Conservation (phyloP, 257 asterid genomes). For the Thymus mandschuricus region DNA sequence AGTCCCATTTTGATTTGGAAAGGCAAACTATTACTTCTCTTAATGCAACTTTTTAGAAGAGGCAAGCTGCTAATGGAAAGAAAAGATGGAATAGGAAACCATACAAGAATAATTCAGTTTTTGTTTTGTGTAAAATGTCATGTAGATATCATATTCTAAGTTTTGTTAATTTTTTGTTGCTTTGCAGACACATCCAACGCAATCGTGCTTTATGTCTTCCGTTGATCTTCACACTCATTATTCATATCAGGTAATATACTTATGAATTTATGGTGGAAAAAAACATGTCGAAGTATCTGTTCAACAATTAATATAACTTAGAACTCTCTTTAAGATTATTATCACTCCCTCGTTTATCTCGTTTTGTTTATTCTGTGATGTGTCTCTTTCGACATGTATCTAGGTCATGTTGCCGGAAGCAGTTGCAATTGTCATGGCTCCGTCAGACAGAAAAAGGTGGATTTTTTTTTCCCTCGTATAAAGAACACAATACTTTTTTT, state of each 20-base stretch:
- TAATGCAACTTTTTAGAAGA: slow-evolving; percentile 6
- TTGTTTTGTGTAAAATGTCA: slow-evolving; percentile 16
- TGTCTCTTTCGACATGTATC: slow-evolving; percentile 27
- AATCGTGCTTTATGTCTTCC: slow-evolving; percentile 96
- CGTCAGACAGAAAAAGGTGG: slow-evolving; percentile 69
- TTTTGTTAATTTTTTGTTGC: slow-evolving; percentile 32
- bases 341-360: not conserved
- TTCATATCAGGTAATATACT: slow-evolving; percentile 83
- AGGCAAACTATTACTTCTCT: not conserved
- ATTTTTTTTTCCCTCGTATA: not conserved
- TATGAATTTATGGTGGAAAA: not conserved
- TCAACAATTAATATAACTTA: too few species aligned
- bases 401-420: slow-evolving; percentile 98
- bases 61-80: slow-evolving; percentile 12
- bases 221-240: slow-evolving; percentile 99
- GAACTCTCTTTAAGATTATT: not conserved
- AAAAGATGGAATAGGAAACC: slow-evolving; percentile 2
- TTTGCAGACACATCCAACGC: slow-evolving; percentile 98
- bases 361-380: not conserved
- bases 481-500: not conserved
- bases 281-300: too few species aligned
- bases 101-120: slow-evolving; percentile 20
- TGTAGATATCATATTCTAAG: slow-evolving; percentile 6
- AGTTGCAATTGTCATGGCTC: slow-evolving; percentile 97
- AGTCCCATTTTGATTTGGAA: slow-evolving; percentile 20